Base-by-base conservation (phyloP, 139 green algal species). In the Chlamydomonas eustigma region DNA sequence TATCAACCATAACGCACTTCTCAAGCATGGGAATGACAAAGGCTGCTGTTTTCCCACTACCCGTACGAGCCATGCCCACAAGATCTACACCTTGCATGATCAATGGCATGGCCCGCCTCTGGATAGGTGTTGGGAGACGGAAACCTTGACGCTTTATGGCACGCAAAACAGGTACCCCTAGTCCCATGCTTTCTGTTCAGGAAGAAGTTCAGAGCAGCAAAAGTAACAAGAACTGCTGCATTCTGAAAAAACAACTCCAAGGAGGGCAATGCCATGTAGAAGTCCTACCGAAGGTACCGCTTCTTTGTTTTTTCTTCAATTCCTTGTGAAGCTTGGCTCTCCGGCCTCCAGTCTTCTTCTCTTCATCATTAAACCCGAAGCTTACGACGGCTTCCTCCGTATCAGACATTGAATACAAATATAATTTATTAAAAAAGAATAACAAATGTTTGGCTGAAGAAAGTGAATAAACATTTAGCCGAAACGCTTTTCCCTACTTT, bases 21-120 rank as follows among this genome's bases (percentile, higher is more conserved):
- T 98, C 82, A 24, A 99, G 75, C 81, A 99, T 86, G 0, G 96
- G 93, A 25, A 98, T 88, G 3, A 97, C 90, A 83, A 97, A 97
- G 2, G 93, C 93, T 6, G 94, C 95, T 2, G 96, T 99, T 81
- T 99, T 99, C 71, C 96, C 96, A 33, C 87, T 95, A 37, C 96
- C 96, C 24, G 96, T 99, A 28, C 96, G 84, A 1, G 93, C 93
- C 93, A 97, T 97, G 66, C 89, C 93, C 3, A 97, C 90, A 24
- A 97, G 80, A 78, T 97, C 93, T 34, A 90, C 58, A 39, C 93
- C 90, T 68, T 91, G 82, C 44, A 58, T 58, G 58, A 97, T 91
- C 31, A 94, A 78, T 0, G 95, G 95, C 66, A 98, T 88, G 1
- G 94, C 84, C 24, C 88, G 87, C 25, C 95, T 86, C 87, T 98